phyloP scores from a whole-genome alignment of 2,329 filamentous ascomycete genomes.

The Colletotrichum kahawae region DNA sequence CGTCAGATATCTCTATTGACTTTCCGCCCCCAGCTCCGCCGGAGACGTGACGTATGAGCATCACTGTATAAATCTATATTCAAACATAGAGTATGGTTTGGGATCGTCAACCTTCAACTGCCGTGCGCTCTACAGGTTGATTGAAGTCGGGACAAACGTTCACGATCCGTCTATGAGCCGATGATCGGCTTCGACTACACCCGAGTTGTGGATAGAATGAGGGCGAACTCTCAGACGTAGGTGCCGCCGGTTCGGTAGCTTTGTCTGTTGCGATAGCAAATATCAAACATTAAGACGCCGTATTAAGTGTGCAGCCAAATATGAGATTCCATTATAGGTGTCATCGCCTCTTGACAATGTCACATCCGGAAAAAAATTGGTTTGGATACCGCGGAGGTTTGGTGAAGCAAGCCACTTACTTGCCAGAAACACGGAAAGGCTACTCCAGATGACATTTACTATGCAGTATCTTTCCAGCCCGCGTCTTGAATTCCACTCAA shows the following conservation, averaged over 20 bases:
- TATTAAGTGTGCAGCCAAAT: not conserved
- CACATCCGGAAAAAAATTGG: not conserved
- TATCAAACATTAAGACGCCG: not conserved
- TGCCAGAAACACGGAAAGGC: not conserved
- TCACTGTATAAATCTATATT: not conserved
- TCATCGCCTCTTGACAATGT: not conserved
- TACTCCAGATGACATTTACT: not conserved
- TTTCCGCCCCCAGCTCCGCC: not conserved
- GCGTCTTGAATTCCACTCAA: not conserved
- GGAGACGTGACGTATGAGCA: not conserved
- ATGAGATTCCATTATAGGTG: not conserved
- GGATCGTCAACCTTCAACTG: not conserved
- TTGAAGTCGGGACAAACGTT: not conserved
- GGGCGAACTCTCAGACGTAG: not conserved
- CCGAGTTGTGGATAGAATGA: not conserved
- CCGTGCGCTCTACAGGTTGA: not conserved
- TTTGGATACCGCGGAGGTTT: not conserved
- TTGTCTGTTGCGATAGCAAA: not conserved
- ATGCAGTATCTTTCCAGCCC: no score
- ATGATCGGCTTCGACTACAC: not conserved
- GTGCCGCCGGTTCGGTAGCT: not conserved
- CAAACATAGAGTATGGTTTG: not conserved
- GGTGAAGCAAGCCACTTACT: not conserved
- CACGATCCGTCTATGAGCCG: not conserved
- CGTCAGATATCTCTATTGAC: not conserved